Evolutionary conservation across 805 yeast species (phyloP).

Genomic region (Starmera amethionina): DNA sequence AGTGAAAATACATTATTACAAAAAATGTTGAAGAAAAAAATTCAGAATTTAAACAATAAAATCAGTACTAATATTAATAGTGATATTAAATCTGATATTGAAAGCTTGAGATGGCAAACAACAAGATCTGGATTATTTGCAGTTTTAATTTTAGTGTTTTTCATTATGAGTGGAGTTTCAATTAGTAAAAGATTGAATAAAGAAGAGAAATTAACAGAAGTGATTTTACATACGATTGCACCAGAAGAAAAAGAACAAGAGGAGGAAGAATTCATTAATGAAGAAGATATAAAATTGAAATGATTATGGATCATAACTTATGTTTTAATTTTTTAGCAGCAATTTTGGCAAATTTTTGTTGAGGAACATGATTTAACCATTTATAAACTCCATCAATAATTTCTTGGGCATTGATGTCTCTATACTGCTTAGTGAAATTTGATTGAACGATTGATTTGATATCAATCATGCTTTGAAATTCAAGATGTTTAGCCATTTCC

Average conservation of each 20-base stretch:
- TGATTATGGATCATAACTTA: constrained; percentile 33
- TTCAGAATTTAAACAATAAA: constrained; percentile 78
- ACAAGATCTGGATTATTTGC: constrained; percentile 83
- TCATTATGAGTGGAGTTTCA: constrained; percentile 45
- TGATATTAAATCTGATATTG: constrained; percentile 79
- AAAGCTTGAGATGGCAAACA: constrained; percentile 85
- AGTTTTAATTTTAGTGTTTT: constrained; percentile 53
- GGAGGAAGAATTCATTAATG: constrained; percentile 17
- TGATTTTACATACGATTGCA: constrained; percentile 21
- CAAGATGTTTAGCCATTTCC: constrained; percentile 23
- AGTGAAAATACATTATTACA: constrained; percentile 74
- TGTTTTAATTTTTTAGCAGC: constrained; percentile 47
- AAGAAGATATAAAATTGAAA: constrained; percentile 12
- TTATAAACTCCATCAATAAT: constrained; percentile 55
- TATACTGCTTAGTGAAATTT: constrained; percentile 22
- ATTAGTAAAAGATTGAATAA: constrained; percentile 25
- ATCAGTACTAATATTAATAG: constrained; percentile 75
- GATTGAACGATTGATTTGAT: constrained; percentile 30
- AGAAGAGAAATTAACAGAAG: constrained; percentile 23
- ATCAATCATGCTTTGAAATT: constrained; percentile 31
- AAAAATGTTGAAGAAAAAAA: constrained; percentile 52
- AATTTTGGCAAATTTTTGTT: constrained; percentile 48
- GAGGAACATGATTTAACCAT: constrained; percentile 72
- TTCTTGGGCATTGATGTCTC: constrained; percentile 53
- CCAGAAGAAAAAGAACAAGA: constrained; percentile 12